Conservation (phyloP, 345 rosid species). For the Chamaenerion angustifolium region DNA sequence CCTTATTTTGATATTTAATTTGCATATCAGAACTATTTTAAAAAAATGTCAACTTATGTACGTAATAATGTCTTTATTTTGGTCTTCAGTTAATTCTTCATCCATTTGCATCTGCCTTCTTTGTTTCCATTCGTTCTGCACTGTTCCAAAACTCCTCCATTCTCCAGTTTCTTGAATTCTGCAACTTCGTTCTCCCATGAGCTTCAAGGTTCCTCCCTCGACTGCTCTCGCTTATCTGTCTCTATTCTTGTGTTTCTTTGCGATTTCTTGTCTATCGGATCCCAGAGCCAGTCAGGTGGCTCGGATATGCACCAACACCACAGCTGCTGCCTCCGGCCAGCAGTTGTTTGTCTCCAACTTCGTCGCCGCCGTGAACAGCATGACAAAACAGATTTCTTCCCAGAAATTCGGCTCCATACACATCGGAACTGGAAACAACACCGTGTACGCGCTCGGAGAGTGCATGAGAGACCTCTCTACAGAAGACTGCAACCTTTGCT, state of each 20-base stretch:
- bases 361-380: constrained; percentile 34
- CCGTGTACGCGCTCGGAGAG: constrained; percentile 67
- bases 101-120: no score
- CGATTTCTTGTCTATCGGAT: constrained; percentile 34
- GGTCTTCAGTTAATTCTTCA: no score
- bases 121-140: no score
- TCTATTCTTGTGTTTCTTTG: constrained; percentile 2
- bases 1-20: no score
- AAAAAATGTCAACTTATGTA: no score
- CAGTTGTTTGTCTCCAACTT: constrained; percentile 30
- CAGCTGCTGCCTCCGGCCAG: constrained; percentile 27
- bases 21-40: no score
- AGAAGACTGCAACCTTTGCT: constrained; percentile 60
- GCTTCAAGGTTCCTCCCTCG: no score
- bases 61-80: no score
- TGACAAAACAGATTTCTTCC: constrained; percentile 25
- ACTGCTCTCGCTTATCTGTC: not conserved
- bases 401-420: constrained; percentile 29
- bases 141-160: no score
- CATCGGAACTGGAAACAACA: constrained; percentile 27
- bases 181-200: no score
- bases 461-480: constrained; percentile 63
- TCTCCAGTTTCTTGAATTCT: no score
- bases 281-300: constrained; percentile 54
- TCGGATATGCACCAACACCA: constrained; percentile 48